These are phyloP conservation scores for Kwoniella sp. DNA, from an alignment of 768 basidiomycete genomes.

Conservation along the genomic window DNA sequence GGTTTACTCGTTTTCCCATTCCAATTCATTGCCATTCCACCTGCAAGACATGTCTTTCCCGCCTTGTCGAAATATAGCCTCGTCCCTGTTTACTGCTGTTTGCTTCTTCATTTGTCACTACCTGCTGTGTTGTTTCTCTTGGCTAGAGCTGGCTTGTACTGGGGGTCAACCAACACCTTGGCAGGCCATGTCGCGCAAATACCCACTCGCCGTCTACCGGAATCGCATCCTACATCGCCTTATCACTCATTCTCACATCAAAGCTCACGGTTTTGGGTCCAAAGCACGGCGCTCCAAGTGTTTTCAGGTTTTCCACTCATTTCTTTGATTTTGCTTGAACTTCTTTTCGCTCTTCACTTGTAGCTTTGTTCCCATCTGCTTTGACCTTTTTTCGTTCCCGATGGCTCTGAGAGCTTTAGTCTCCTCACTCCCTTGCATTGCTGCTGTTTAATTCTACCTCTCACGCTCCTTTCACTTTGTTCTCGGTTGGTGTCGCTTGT, in stretches of 20 bases:
- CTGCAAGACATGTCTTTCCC: constrained; percentile 21
- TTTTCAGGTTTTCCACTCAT: too few species aligned
- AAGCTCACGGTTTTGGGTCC: too few species aligned
- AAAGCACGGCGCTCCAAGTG: too few species aligned
- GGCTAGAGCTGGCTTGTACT: too few species aligned
- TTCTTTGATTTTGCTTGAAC: neutral
- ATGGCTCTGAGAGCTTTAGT: constrained; percentile 12
- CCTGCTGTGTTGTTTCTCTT: neutral
- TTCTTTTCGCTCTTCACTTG: constrained; percentile 1
- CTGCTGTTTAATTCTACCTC: too few species aligned
- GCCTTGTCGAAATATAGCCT: constrained; percentile 4
- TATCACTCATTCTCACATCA: too few species aligned
- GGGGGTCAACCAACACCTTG: too few species aligned
- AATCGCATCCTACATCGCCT: too few species aligned
- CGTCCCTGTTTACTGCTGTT: neutral
- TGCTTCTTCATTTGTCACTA: neutral
- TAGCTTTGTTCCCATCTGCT: neutral
- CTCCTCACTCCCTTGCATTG: neutral
- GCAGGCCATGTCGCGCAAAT: too few species aligned
- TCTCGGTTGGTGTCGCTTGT: neutral
- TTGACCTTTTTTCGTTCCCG: neutral
- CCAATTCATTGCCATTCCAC: constrained; percentile 7
- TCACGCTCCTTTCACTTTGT: too few species aligned
- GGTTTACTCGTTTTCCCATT: neutral
- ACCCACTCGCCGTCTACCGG: too few species aligned